phyloP scores from a whole-genome alignment of 208 protist species.

The Trypanosoma scelopori region DNA sequence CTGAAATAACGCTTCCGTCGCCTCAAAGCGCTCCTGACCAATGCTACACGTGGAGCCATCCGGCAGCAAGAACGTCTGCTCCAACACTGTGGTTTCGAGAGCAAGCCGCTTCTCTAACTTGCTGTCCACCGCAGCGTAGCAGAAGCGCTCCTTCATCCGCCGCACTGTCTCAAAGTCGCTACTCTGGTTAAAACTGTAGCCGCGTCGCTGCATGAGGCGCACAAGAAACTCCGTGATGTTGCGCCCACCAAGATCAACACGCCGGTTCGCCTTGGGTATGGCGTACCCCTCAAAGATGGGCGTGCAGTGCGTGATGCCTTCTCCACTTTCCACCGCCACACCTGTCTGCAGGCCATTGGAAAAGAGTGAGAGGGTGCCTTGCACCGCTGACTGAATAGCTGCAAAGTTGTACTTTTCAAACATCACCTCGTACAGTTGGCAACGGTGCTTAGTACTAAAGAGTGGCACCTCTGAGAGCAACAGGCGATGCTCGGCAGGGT shows the following conservation, averaged over 20 bases:
- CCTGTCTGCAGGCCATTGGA: conserved; percentile 95
- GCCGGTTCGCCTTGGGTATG: conserved; percentile 53
- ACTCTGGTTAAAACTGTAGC: conserved; percentile 93
- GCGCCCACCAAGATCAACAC: conserved; percentile 96
- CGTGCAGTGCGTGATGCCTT: conserved; percentile 98
- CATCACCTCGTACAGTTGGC: conserved; percentile 91
- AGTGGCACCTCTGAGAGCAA: conserved; percentile 96
- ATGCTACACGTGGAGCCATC: conserved; percentile 94
- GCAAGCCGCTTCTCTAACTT: conserved; percentile 91
- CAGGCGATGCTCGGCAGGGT: conserved; percentile 53
- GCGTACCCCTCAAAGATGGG: conserved; percentile 97
- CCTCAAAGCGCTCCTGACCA: conserved; percentile 90
- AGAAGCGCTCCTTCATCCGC: conserved; percentile 95
- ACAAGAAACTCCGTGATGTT: conserved; percentile 97
- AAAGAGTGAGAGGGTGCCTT: conserved; percentile 95
- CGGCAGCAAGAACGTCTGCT: conserved; percentile 72
- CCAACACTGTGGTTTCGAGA: conserved; percentile 62
- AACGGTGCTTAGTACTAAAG: conserved; percentile 93
- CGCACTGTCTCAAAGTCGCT: conserved; percentile 96
- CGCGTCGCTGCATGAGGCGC: conserved; percentile 79
- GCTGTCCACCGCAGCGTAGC: conserved; percentile 87
- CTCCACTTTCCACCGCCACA: conserved; percentile 97
- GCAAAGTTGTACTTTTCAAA: conserved; percentile 97
- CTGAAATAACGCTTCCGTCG: conserved; percentile 96
- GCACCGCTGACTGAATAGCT: conserved; percentile 89